Percentiles rank a stretch among this genome's conserved stretches.
These are phyloP conservation scores for Linderina pennispora DNA, from an alignment of 192 early-diverging fungal genomes.

Conservation along the genomic window DNA sequence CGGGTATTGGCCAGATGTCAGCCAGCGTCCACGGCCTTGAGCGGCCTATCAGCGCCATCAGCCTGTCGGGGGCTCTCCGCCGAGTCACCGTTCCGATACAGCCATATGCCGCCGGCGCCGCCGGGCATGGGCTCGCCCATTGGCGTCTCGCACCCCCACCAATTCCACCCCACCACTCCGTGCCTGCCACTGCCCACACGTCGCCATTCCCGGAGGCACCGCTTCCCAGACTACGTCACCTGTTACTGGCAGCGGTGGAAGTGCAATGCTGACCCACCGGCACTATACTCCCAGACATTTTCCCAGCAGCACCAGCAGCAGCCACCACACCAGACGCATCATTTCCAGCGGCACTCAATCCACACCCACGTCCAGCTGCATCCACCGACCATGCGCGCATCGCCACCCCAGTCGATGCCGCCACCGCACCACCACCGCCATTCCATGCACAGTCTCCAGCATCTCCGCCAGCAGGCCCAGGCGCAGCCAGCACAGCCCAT, in stretches of 20 bases:
- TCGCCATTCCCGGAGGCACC: too few relatives aligned
- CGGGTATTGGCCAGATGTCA: neutral
- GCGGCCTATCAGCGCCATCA: constrained; percentile 9
- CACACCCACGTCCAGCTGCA: too few relatives aligned
- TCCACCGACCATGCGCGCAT: too few relatives aligned
- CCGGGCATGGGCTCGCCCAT: constrained; percentile 21
- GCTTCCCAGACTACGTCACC: too few relatives aligned
- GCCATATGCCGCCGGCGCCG: constrained; percentile 34
- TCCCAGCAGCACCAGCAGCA: constrained; percentile 8
- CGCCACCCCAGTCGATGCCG: too few relatives aligned
- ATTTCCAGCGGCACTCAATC: neutral
- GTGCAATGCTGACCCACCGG: too few relatives aligned
- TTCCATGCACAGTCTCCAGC: too few relatives aligned
- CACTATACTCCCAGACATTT: too few relatives aligned
- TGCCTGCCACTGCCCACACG: constrained; percentile 8
- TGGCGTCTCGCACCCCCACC: constrained; percentile 1
- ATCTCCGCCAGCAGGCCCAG: too few relatives aligned
- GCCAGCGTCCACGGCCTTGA: constrained; percentile 6
- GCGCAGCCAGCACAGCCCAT: constrained; percentile 12
- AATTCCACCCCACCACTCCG: constrained; percentile 11
- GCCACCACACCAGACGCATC: constrained; percentile 8
- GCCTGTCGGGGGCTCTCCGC: constrained; percentile 28
- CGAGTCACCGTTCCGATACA: constrained; percentile 39
- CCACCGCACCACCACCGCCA: too few relatives aligned
- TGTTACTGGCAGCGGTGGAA: too few relatives aligned